phyloP scores from a whole-genome alignment of 331 rosid genomes.

The Acacia pycnantha region DNA sequence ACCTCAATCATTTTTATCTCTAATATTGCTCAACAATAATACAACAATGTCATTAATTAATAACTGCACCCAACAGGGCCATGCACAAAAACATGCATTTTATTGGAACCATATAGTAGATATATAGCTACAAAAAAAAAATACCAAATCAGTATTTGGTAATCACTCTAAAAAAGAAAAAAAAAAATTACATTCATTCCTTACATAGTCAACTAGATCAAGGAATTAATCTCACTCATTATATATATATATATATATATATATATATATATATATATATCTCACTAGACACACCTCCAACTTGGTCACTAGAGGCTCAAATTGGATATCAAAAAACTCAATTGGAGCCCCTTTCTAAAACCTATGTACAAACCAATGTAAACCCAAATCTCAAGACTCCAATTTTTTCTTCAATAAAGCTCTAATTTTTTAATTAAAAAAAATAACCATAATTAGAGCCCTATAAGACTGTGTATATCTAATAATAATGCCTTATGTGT shows the following conservation, averaged over 20 bases:
- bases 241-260: not conserved
- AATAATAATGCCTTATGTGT: not conserved
- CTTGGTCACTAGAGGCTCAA: constrained; percentile 27
- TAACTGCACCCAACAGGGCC: not conserved
- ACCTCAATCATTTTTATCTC: not conserved
- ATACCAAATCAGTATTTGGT: not conserved
- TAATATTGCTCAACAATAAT: not conserved
- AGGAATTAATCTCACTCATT: not conserved
- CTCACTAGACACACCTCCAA: not conserved
- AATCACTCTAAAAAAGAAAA: not conserved
- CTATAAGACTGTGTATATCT: not conserved
- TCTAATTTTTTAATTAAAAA: constrained; percentile 29
- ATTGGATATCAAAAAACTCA: constrained; percentile 35
- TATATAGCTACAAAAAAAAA: not conserved
- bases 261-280: not conserved
- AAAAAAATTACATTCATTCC: not conserved
- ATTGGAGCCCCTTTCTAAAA: constrained; percentile 30
- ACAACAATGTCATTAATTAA: not conserved
- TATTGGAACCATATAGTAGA: not conserved
- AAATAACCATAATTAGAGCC: constrained; percentile 50
- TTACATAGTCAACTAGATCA: not conserved
- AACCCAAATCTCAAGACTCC: constrained; percentile 29
- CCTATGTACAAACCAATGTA: constrained; percentile 39
- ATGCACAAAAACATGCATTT: not conserved
- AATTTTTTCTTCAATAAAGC: constrained; percentile 15